Conservation (phyloP, 2,329 filamentous ascomycete genomes). For the Hymenoscyphus salicellus region DNA sequence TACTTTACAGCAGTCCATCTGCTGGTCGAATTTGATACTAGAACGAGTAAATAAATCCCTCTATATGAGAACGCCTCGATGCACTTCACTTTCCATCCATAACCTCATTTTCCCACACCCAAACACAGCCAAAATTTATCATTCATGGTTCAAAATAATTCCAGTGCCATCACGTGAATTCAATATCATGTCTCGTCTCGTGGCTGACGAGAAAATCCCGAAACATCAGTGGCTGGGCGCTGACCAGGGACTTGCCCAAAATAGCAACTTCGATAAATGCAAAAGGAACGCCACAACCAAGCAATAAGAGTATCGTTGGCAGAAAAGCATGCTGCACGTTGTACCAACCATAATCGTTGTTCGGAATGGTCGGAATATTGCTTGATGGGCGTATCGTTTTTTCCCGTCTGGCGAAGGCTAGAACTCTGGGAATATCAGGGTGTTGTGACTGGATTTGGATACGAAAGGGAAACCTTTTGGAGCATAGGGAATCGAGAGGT, state of each 20-base stretch:
- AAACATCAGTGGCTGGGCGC: background rate
- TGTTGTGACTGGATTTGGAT: background rate
- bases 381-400: background rate
- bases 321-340: background rate
- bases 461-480: background rate
- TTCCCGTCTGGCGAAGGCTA: background rate
- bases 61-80: background rate
- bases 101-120: too few species aligned
- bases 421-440: background rate
- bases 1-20: too few species aligned
- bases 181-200: background rate
- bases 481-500: too few species aligned
- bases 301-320: background rate
- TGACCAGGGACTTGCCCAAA: background rate
- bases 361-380: too few species aligned
- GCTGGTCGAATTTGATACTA: too few species aligned
- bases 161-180: background rate
- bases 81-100: background rate
- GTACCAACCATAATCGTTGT: too few species aligned
- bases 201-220: background rate
- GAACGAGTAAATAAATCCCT: too few species aligned
- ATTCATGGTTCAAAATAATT: background rate
- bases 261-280: background rate
- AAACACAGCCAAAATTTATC: too few species aligned
- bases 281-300: background rate